Conservation (phyloP, 306 rosid genomes). For the Ormosia emarginata region DNA sequence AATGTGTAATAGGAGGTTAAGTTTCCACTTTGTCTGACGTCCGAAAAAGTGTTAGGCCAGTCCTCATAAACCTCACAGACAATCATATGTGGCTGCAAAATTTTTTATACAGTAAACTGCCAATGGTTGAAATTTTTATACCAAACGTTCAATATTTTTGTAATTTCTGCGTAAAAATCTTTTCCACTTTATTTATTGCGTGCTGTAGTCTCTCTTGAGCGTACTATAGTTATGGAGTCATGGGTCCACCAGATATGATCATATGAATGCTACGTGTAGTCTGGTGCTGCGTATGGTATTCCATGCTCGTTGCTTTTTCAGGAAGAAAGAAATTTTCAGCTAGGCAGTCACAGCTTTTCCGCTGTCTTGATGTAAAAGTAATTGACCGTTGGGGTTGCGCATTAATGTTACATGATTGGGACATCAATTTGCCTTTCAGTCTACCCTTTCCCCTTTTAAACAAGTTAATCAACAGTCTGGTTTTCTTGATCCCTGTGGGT, state of each 20-base stretch:
- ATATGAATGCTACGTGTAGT: neutral
- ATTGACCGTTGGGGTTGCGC: neutral
- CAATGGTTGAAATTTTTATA: too few relatives aligned
- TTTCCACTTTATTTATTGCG: neutral
- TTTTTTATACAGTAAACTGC: too few relatives aligned
- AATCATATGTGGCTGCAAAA: too few relatives aligned
- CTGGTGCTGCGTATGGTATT: neutral
- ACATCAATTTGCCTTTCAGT: neutral
- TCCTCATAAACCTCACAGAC: too few relatives aligned
- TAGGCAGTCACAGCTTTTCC: neutral
- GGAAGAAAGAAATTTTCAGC: neutral
- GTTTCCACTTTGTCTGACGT: too few relatives aligned
- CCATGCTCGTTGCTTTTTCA: neutral
- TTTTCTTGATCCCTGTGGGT: neutral
- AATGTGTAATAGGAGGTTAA: too few relatives aligned
- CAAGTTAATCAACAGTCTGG: neutral
- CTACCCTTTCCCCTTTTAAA: neutral
- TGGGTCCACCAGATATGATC: neutral
- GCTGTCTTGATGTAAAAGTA: constrained; percentile 2
- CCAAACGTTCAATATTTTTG: too few relatives aligned
- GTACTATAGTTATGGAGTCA: neutral
- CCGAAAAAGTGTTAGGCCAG: too few relatives aligned
- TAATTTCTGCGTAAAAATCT: too few relatives aligned
- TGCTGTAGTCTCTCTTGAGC: neutral
- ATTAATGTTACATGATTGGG: constrained; percentile 7